phyloP scores from a whole-genome alignment of 2,329 filamentous ascomycete species.

The Pestalotiopsis sp. region DNA sequence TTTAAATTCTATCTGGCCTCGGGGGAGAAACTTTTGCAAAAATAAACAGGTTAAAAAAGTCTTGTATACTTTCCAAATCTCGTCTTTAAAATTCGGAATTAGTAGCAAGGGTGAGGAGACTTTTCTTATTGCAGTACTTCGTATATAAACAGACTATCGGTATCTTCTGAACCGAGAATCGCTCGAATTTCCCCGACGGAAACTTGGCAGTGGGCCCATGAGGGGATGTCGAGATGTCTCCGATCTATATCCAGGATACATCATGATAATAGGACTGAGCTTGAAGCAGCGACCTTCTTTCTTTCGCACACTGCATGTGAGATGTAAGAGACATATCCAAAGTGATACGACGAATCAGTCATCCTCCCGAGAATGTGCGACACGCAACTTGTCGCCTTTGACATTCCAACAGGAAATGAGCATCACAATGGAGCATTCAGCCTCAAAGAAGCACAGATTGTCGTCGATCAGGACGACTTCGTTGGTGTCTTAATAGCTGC shows the following conservation, averaged over 20 bases:
- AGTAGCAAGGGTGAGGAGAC: no score
- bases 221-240: not conserved
- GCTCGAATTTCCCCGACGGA: not conserved
- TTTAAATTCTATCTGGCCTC: no score
- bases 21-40: no score
- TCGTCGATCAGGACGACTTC: slow-evolving; percentile 17
- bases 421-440: not conserved
- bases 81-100: no score
- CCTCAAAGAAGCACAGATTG: slow-evolving; percentile 2
- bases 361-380: not conserved
- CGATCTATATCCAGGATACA: not conserved
- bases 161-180: not conserved
- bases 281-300: not conserved
- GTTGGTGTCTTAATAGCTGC: slow-evolving; percentile 23
- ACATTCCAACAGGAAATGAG: not conserved
- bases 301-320: not conserved
- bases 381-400: slow-evolving; percentile 21
- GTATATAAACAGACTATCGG: not conserved
- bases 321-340: not conserved
- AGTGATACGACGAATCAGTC: not conserved
- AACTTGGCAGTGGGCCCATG: not conserved
- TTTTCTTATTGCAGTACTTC: no score
- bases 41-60: no score
- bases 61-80: no score
- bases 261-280: not conserved